Evolutionary conservation across 164 flowering plant species (phyloP), one percentile per base, ranked within the genome.

Genomic region (Warburgia ugandensis): DNA sequence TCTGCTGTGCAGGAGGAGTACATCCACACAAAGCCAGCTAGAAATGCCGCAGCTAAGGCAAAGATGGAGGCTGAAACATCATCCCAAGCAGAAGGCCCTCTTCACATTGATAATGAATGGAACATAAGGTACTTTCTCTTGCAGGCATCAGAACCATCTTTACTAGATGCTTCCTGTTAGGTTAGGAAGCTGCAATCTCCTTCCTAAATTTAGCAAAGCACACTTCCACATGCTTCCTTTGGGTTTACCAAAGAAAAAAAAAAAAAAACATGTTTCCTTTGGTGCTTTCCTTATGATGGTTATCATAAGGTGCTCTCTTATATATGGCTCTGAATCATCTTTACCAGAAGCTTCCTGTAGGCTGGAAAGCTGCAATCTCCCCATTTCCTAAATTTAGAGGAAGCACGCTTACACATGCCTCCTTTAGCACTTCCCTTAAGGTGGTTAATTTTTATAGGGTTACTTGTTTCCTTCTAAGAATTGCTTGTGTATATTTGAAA

Each of bases 91-190:
- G 86, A 81, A 56, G 21, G 11, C 48, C 83, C 97, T 12, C 61
- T 85, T 66, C 98, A 92, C 67, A 59, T 5, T 49, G 98, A 92
- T 50, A 92, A 92, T 69, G 98, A 87, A 57, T 88, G 98, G 98
- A 84, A 78, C 60, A 92, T 92, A 50, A 83, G 98, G 98, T 87
- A 59, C 19, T 37, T 40, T 12, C n/a, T 37, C 41, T 40, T 25
- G 26, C 20, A 45, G 31, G 16, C 35, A 29, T 21, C 16, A 9
- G 38, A 33, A 22, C 12, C 12, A 28, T 2, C 22, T 36, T 38
- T 2, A 23, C n/a, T 17, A 22, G 5, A 33, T 20, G 8, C 16
- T 21, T 16, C 41, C 36, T 28, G 32, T 9, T 7, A 28, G 16
- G 21, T 25, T n/a, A n/a, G 0, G 13, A 31, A 49, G 40, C 12